A percentile compares a stretch with the other conserved stretches of the same genome.
Conservation (phyloP, 2,329 filamentous ascomycete species). For the Tolypocladium album region DNA sequence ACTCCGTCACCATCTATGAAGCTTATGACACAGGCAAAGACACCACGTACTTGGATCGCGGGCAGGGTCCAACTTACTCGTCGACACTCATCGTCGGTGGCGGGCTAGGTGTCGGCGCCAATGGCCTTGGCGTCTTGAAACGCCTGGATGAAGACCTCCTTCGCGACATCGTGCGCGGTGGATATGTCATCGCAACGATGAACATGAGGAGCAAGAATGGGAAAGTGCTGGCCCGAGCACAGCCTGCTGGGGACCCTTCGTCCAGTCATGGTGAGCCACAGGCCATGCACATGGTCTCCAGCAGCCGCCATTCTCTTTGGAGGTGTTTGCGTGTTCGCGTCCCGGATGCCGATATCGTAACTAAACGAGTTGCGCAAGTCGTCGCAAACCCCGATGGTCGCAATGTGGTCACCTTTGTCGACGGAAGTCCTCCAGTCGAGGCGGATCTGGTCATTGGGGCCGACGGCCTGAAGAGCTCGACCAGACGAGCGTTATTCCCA, state of each 20-base stretch:
- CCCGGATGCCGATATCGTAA: constrained; percentile 9
- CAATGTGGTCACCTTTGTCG: constrained; percentile 10
- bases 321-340: constrained; percentile 10
- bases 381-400: constrained; percentile 5
- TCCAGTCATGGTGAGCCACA: not conserved
- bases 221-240: constrained; percentile 8
- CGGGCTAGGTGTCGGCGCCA: constrained; percentile 12
- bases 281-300: constrained; percentile 10
- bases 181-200: constrained; percentile 10
- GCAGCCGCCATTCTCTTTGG: constrained; percentile 13
- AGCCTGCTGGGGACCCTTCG: constrained; percentile 2
- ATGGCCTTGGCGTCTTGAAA: constrained; percentile 12
- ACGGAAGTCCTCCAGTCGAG: constrained; percentile 9
- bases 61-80: constrained; percentile 10
- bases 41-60: constrained; percentile 6
- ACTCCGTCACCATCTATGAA: constrained; percentile 14
- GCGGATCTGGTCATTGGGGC: constrained; percentile 15
- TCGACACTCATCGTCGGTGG: constrained; percentile 14
- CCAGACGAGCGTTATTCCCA: constrained; percentile 11
- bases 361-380: constrained; percentile 9
- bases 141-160: constrained; percentile 12
- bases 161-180: constrained; percentile 9
- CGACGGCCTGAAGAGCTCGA: constrained; percentile 11
- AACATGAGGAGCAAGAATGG: constrained; percentile 13
- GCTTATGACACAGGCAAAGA: constrained; percentile 10